Base-by-base conservation (phyloP, 495 filamentous ascomycete genomes). In the Alectoria sarmentosa region DNA sequence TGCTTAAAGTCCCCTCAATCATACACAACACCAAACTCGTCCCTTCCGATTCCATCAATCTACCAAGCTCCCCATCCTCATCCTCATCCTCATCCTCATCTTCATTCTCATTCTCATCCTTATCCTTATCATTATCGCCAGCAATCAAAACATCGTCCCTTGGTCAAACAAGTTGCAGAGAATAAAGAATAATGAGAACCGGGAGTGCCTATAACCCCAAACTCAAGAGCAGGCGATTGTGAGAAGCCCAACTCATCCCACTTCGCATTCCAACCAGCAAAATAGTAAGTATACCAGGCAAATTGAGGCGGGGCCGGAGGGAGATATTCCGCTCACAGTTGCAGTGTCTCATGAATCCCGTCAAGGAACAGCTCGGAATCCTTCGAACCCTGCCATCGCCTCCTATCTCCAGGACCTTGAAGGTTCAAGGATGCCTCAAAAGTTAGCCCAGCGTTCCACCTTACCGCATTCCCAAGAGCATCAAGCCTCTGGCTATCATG, bases 401-500 rank as follows among this genome's bases (percentile, higher is more conserved):
- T 41, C 48, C 11, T 66, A 32, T 26, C 26, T 62, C 17, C 21
- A 14, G 14, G 48, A 37, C 26, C 19, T 3, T 17, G 48, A 60
- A 26, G 64, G 55, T 36, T 49, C 59, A 41, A 44, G n/a, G 41
- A 62, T 62, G 23, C 34, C 46, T 32, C 36, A 38, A 30, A 19
- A 56, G 15, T 15, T 55, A 21, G 59, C 36, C 13, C n/a, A 30
- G 17, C 42, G 36, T 21, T 65, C 63, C 23, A 48, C 39, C 13
- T 39, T 60, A 21, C 56, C 57, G 52, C 61, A 65, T 64, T 32
- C 65, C 67, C 63, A 70, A 66, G 30, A 68, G 58, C 26, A 72
- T 70, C 42, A 72, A 37, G 13, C 60, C 68, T 42, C 70, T 67
- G 26, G 41, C 69, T 67, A 68, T 70, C 70, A 62, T 70, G 69